Evolutionary conservation across 768 basidiomycete species (phyloP), one percentile per base, ranked within the genome.

Genomic region (Neoboletus brunneissimus): DNA sequence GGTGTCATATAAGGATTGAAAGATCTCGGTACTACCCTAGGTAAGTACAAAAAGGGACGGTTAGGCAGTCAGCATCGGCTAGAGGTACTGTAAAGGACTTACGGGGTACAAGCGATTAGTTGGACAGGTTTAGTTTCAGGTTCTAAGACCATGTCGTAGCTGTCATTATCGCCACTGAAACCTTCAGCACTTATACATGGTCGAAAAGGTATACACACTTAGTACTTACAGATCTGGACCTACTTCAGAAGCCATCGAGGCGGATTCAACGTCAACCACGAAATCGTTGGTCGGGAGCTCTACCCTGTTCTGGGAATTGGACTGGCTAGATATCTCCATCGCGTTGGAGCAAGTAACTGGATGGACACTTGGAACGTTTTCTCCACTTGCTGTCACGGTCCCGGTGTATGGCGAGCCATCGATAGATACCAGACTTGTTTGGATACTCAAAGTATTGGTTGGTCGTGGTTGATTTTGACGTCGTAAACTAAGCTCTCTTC

Each of bases 1-100:
- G 67, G 67, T 20, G 67, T 67, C 67, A 67, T 46, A 40, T 67
- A 67, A 1, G 65, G 67, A 47, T 67, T 69, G 7, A 58, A 54
- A 27, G 48, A 38, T 51, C 57, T 64, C 37, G 53, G 37, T 4
- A 51, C 67, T 7, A 54, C 48, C 7, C 63, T 67, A 27, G 35
- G n/a, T 45, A 27, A 40, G n/a, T 45, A 44, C 18, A 45, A 15
- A 34, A 31, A 18, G 27, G 34, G 35, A 23, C 13, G 7, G 20
- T 45, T 13, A 37, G n/a, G 12, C 15, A 10, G 3, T 47, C 8
- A 25, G 25, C 38, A 42, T 42, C 27, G 32, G 9, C 44, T 9
- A 1, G 16, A 45, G 7, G 20, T 9, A 45, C 7, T 23, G 4
- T 4, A 40, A 2, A 10, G 20, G 16, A 60, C 67, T 58, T 32